Evolutionary conservation across 306 rosid species (phyloP).

Genomic region (Abrus precatorius): DNA sequence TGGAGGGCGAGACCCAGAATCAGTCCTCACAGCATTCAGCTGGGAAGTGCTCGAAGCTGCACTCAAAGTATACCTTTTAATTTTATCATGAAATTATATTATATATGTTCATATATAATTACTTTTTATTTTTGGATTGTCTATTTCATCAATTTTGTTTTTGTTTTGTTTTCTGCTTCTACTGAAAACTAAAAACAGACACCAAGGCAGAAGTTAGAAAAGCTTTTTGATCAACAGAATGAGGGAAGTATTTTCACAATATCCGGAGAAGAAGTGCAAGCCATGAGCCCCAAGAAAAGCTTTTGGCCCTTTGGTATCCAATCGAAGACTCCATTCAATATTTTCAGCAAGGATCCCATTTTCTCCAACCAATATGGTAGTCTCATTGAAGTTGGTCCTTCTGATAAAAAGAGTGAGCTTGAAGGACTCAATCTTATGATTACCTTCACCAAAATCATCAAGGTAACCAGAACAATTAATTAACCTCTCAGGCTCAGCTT

Average conservation of each 20-base stretch:
- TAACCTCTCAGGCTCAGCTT: too few species aligned
- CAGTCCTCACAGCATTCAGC: constrained; percentile 73
- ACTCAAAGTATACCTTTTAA: constrained; percentile 48
- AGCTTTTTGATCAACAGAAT: constrained; percentile 56
- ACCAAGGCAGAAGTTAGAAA: constrained; percentile 48
- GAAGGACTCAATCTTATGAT: constrained; percentile 56
- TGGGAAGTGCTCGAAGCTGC: constrained; percentile 71
- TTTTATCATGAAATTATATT: background rate
- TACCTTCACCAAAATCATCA: constrained; percentile 64
- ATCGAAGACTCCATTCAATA: constrained; percentile 55
- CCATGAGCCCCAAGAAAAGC: constrained; percentile 43
- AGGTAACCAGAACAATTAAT: constrained; percentile 22
- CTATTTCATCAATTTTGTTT: background rate
- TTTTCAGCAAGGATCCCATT: constrained; percentile 52
- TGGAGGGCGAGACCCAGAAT: constrained; percentile 69
- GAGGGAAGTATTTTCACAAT: constrained; percentile 64
- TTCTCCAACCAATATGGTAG: constrained; percentile 64
- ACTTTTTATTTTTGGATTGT: background rate
- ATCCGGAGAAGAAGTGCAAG: constrained; percentile 50
- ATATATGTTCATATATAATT: too few species aligned
- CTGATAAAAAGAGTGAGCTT: constrained; percentile 46
- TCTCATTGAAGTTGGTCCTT: constrained; percentile 55
- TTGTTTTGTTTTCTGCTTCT: background rate
- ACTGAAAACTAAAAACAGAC: constrained; percentile 45
- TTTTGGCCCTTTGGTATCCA: constrained; percentile 70